phyloP scores from a whole-genome alignment of 139 green algal species.

The Chlamydomonas asymmetrica region DNA sequence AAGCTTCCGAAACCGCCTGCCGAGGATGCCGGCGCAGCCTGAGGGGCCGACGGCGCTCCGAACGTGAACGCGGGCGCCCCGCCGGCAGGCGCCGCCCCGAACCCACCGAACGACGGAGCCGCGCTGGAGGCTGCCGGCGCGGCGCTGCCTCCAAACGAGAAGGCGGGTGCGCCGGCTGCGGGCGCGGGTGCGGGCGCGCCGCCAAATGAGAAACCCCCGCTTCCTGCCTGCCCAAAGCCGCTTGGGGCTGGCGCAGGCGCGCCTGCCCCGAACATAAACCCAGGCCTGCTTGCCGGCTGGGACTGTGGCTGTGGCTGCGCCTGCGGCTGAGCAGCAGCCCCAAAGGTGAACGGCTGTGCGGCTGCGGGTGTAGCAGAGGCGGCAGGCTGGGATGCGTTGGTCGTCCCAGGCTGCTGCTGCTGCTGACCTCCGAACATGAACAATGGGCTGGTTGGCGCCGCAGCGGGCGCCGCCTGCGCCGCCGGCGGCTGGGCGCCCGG shows the following conservation, averaged over 20 bases:
- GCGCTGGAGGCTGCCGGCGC: not conserved
- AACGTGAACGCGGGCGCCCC: too few species aligned
- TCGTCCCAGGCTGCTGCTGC: too few species aligned
- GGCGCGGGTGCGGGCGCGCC: not conserved
- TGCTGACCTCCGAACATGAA: constrained; percentile 9
- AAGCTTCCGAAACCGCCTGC: too few species aligned
- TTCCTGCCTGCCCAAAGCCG: not conserved
- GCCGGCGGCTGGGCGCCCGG: not conserved
- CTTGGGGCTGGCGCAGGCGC: not conserved
- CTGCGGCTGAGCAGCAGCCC: not conserved
- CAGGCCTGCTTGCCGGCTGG: not conserved
- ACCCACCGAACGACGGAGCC: not conserved
- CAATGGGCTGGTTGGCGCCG: not conserved
- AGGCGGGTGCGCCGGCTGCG: not conserved
- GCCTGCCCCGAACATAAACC: not conserved
- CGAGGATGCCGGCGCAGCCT: too few species aligned
- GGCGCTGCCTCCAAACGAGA: not conserved
- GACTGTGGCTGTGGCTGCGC: not conserved
- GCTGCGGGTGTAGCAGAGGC: too few species aligned
- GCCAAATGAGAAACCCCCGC: not conserved
- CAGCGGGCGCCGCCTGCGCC: not conserved
- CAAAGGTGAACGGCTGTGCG: not conserved
- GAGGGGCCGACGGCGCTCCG: not conserved
- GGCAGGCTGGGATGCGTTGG: too few species aligned
- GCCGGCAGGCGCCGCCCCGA: too few species aligned